Evolutionary conservation across 164 flowering plant species (phyloP).

Genomic region (Vitis cinerea): DNA sequence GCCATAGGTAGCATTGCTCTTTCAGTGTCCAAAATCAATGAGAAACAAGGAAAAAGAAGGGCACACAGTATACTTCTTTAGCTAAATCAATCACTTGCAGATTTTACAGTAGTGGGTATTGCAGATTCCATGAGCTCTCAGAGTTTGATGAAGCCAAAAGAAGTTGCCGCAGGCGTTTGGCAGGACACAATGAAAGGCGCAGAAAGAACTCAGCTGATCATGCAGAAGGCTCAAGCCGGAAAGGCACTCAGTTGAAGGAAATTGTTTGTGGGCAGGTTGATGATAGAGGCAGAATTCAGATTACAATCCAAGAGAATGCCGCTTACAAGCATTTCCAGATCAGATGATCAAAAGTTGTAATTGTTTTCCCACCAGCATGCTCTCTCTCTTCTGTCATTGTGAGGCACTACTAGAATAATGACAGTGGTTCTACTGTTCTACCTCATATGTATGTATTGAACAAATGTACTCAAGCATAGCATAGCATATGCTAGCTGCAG

Average conservation of each 20-base stretch:
- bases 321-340: constrained; percentile 39
- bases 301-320: constrained; percentile 28
- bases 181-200: constrained; percentile 52
- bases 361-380: constrained; percentile 14
- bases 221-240: constrained; percentile 27
- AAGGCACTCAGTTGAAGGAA: constrained; percentile 26
- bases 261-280: constrained; percentile 29
- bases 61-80: too few relatives aligned
- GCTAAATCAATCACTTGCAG: too few relatives aligned
- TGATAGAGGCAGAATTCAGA: constrained; percentile 29
- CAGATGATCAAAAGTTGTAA: constrained; percentile 15
- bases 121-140: constrained; percentile 50
- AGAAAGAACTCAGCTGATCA: constrained; percentile 31
- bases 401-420: too few relatives aligned
- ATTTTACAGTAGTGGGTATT: neutral
- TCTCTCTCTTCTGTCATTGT: constrained; percentile 49
- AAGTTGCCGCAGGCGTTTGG: constrained; percentile 52
- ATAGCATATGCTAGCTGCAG: too few relatives aligned
- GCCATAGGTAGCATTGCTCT: neutral
- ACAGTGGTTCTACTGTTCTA: too few relatives aligned
- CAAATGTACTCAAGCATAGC: too few relatives aligned
- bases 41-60: too few relatives aligned
- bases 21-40: neutral
- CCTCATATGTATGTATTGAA: too few relatives aligned
- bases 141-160: constrained; percentile 53